Percentiles rank a stretch among this genome's conserved stretches.
Evolutionary conservation across 495 filamentous ascomycete species (phyloP).

Genomic region (Cercophora samala): DNA sequence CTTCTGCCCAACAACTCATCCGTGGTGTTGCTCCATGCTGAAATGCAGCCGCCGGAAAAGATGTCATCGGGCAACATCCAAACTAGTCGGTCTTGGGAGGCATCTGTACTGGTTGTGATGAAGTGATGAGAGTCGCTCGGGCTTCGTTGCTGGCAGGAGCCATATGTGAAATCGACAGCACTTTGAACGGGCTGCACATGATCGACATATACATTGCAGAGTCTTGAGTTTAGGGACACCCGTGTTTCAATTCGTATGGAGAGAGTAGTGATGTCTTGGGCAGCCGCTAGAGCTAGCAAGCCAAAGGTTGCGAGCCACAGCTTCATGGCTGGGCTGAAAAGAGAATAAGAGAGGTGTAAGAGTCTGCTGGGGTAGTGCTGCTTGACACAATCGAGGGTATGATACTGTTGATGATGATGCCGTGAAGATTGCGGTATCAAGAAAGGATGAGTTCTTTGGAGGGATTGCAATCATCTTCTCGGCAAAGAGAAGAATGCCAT

Average conservation of each 20-base stretch:
- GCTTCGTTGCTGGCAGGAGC: constrained; percentile 29
- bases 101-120: constrained; percentile 22
- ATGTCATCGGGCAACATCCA: constrained; percentile 50
- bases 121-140: constrained; percentile 29
- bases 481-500: background rate
- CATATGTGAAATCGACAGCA: constrained; percentile 40
- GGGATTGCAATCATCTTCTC: background rate
- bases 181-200: constrained; percentile 22
- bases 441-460: background rate
- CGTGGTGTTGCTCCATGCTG: constrained; percentile 43
- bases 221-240: constrained; percentile 35
- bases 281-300: background rate
- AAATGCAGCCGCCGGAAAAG: constrained; percentile 46
- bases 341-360: background rate
- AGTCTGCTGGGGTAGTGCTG: background rate
- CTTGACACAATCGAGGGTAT: background rate
- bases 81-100: constrained; percentile 40
- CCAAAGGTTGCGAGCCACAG: background rate
- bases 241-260: constrained; percentile 37
- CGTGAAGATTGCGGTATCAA: too few relatives aligned
- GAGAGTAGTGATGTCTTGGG: constrained; percentile 5
- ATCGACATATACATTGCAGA: constrained; percentile 44
- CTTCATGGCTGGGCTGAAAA: constrained; percentile 8
- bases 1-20: constrained; percentile 44
- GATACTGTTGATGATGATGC: background rate